A percentile compares a stretch with the other conserved stretches of the same genome.
Conservation (phyloP, 345 rosid species). For the Punica granatum region DNA sequence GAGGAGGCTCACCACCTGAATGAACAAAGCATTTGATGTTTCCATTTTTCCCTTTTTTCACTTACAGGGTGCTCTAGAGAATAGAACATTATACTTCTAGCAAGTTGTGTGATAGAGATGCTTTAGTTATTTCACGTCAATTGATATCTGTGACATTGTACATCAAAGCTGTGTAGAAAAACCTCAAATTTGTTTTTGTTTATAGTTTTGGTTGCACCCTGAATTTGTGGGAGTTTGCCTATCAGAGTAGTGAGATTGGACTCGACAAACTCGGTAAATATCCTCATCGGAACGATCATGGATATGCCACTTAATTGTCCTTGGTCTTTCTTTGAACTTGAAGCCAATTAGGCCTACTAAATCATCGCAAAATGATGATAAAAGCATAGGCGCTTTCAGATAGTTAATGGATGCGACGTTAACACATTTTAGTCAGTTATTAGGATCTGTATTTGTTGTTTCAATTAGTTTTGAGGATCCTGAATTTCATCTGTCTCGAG, state of each 20-base stretch:
- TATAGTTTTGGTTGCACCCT: background rate
- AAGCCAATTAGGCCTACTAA: too few relatives aligned
- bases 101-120: background rate
- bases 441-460: background rate
- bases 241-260: background rate
- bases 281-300: background rate
- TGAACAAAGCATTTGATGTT: slow-evolving; percentile 2
- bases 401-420: too few relatives aligned
- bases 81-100: background rate
- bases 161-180: background rate
- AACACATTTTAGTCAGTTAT: too few relatives aligned
- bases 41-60: background rate
- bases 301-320: background rate
- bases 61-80: background rate
- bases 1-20: slow-evolving; percentile 18
- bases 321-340: background rate
- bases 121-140: background rate
- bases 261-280: background rate
- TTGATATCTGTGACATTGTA: background rate
- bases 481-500: background rate
- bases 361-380: too few relatives aligned
- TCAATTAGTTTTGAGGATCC: background rate
- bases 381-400: too few relatives aligned
- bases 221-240: background rate
- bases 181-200: background rate